Evolutionary conservation across 257 asterid species (phyloP).

Genomic region (Schizonepeta tenuifolia): DNA sequence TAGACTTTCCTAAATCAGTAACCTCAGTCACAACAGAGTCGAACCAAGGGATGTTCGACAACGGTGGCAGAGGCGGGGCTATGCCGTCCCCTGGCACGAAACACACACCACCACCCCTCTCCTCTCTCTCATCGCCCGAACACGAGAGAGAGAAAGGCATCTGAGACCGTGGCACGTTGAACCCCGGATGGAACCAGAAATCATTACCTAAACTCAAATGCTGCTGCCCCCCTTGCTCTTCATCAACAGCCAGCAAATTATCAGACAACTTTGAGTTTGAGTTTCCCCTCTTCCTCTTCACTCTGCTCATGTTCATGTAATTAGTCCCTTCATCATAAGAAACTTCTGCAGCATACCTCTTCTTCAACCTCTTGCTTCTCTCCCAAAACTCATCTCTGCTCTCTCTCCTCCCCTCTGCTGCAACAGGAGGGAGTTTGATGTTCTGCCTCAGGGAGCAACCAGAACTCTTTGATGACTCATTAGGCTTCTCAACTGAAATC

Average conservation of each 20-base stretch:
- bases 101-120: conserved; percentile 46
- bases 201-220: conserved; percentile 42
- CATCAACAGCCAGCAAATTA: background rate
- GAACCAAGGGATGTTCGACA: conserved; percentile 78
- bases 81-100: conserved; percentile 48
- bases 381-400: conserved; percentile 58
- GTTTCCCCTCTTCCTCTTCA: conserved; percentile 69
- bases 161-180: conserved; percentile 29
- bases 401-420: conserved; percentile 57
- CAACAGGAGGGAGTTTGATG: conserved; percentile 67
- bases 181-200: conserved; percentile 68
- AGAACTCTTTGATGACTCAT: conserved; percentile 51
- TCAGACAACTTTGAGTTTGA: background rate
- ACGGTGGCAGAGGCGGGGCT: conserved; percentile 59
- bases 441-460: conserved; percentile 55
- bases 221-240: conserved; percentile 45
- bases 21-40: conserved; percentile 65
- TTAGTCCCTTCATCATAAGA: conserved; percentile 51
- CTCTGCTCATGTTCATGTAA: conserved; percentile 46
- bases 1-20: conserved; percentile 53
- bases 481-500: conserved; percentile 66
- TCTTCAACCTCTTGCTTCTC: conserved; percentile 55
- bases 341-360: conserved; percentile 71
- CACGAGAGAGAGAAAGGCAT: conserved; percentile 65
- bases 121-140: conserved; percentile 57